Evolutionary conservation across 768 basidiomycete species (phyloP), one percentile per base, ranked within the genome.

Genomic region (Termitomyces sp.): DNA sequence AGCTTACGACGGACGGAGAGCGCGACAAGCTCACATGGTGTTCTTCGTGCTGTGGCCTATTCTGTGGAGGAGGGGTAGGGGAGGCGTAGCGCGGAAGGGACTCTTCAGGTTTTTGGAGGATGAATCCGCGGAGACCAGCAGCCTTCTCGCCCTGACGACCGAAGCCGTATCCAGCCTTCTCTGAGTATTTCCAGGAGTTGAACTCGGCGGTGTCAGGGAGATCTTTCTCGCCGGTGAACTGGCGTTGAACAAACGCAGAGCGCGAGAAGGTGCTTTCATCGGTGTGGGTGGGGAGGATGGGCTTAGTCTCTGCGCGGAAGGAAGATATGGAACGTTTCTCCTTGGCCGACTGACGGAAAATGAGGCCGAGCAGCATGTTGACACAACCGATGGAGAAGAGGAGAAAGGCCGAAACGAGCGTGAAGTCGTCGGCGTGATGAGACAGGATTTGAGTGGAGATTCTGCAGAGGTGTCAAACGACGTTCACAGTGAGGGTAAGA

Each of bases 321-420:
- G 81, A 75, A 23, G 79, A 81, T 66, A 92, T 75, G 19, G 84
- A 85, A 45, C 90, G 86, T 63, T 81, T 83, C 61, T 73, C 63
- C 70, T 88, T 91, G 60, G 81, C 85, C 1, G 69, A 69, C 62
- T 85, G 82, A 60, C 87, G 85, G 83, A 89, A 92, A 70, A 91
- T 78, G 68, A 93, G 82, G 32, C 90, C 90, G 63, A 88, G 80
- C 46, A 92, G 69, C 61, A 94, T 87, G 77, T 95, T 92, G 66
- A 89, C 69, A 69, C 89, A 92, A 5, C 90, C 92, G 52, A 94
- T 65, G 58, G 89, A 81, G 71, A 94, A 94, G 62, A 93, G 77
- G 74, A 94, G 82, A 79, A 91, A 93, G 29, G 88, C 90, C 2
- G 92, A 81, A 59, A 94, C 92, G 62, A 95, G 86, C 2, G 92